phyloP scores from a whole-genome alignment of 371 early-diverging fungal genomes.

The Mucor saturninus region DNA sequence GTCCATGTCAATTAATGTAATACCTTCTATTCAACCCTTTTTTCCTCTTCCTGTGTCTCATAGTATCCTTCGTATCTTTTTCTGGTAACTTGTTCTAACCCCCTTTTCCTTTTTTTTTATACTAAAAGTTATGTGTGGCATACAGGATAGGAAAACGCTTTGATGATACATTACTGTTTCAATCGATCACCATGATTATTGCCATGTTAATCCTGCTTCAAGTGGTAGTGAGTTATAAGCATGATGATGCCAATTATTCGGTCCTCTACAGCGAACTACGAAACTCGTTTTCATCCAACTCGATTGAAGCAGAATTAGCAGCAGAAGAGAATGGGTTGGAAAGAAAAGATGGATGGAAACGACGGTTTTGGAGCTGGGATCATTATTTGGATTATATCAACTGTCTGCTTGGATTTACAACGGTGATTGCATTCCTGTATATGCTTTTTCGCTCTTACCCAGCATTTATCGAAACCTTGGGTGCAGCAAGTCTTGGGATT shows the following conservation, averaged over 20 bases:
- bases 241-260: constrained; percentile 22
- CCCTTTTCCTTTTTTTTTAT: neutral
- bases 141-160: constrained; percentile 60
- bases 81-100: constrained; percentile 43
- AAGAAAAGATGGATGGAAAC: constrained; percentile 4
- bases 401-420: constrained; percentile 47
- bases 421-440: constrained; percentile 37
- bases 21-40: neutral
- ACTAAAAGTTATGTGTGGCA: neutral
- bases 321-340: constrained; percentile 24
- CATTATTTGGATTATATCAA: constrained; percentile 52
- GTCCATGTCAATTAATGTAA: neutral
- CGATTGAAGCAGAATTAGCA: constrained; percentile 20
- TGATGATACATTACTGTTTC: constrained; percentile 60
- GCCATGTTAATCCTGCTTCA: constrained; percentile 62
- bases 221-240: constrained; percentile 40
- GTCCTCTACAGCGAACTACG: constrained; percentile 25
- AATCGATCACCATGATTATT: constrained; percentile 65
- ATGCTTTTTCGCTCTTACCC: constrained; percentile 31
- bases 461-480: constrained; percentile 43
- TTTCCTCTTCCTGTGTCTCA: neutral
- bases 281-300: constrained; percentile 17
- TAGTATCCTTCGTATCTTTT: constrained; percentile 62
- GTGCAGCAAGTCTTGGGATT: constrained; percentile 54
- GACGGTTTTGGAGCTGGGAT: constrained; percentile 45